These are phyloP conservation scores for Pyricularia grisea DNA, from an alignment of 2,329 filamentous ascomycete genomes.

Conservation along the genomic window DNA sequence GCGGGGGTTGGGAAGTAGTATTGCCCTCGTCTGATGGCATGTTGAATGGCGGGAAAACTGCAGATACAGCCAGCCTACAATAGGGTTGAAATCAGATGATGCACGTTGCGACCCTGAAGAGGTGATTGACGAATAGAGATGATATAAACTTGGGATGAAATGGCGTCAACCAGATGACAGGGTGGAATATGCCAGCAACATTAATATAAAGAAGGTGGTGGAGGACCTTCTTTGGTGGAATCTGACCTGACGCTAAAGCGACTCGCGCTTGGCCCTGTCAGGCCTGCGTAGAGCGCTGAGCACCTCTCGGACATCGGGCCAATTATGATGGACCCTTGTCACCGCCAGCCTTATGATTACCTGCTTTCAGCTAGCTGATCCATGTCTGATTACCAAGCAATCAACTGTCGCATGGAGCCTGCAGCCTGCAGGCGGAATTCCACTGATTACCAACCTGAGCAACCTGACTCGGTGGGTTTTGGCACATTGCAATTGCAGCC, in stretches of 20 bases:
- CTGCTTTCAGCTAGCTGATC: not conserved
- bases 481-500: not conserved
- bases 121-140: not conserved
- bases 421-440: no score
- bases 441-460: not conserved
- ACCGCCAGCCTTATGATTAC: not conserved
- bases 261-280: not conserved
- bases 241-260: not conserved
- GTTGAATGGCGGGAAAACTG: not conserved
- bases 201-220: not conserved
- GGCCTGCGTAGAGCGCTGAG: not conserved
- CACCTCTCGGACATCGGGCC: not conserved
- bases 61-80: no score
- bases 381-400: not conserved
- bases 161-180: not conserved
- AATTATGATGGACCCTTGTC: not conserved
- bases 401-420: not conserved
- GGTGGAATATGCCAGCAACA: not conserved
- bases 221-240: not conserved
- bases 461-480: not conserved
- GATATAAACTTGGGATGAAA: not conserved
- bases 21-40: not conserved
- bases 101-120: not conserved
- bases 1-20: not conserved
- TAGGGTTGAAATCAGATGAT: no score